Conservation (phyloP, 257 asterid species). For the Solanum lignicaule region DNA sequence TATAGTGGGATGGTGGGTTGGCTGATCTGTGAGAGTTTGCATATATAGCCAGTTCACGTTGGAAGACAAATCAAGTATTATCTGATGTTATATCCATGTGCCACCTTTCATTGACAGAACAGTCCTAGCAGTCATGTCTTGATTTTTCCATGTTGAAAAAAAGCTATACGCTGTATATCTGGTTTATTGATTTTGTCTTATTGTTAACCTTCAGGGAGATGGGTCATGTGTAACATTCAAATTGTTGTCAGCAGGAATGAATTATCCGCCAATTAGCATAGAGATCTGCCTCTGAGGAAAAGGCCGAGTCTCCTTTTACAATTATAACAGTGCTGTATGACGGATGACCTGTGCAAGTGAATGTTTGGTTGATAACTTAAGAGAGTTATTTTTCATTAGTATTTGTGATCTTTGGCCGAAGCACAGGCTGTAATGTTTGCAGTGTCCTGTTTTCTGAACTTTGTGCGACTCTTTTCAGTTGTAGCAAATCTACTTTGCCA, state of each 20-base stretch:
- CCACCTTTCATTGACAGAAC: neutral
- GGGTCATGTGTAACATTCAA: neutral
- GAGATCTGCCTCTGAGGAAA: neutral
- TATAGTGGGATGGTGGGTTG: neutral
- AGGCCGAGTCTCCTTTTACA: neutral
- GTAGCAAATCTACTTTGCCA: neutral
- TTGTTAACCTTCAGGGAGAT: neutral
- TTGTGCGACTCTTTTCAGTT: neutral
- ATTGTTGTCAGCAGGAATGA: neutral
- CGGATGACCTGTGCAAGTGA: neutral
- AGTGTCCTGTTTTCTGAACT: neutral
- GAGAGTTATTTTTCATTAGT: neutral
- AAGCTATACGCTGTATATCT: neutral
- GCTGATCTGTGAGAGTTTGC: neutral
- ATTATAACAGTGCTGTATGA: neutral
- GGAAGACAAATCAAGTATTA: neutral
- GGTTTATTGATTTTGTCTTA: neutral
- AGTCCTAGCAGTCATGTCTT: neutral
- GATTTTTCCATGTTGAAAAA: neutral
- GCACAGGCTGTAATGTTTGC: neutral
- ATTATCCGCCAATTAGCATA: neutral
- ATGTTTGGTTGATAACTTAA: neutral
- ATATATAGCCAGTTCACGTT: neutral
- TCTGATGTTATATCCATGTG: neutral
- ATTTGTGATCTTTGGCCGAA: neutral